Evolutionary conservation across 768 basidiomycete genomes (phyloP), one percentile per base, ranked within the genome.

Genomic region (Trametes coccinea): DNA sequence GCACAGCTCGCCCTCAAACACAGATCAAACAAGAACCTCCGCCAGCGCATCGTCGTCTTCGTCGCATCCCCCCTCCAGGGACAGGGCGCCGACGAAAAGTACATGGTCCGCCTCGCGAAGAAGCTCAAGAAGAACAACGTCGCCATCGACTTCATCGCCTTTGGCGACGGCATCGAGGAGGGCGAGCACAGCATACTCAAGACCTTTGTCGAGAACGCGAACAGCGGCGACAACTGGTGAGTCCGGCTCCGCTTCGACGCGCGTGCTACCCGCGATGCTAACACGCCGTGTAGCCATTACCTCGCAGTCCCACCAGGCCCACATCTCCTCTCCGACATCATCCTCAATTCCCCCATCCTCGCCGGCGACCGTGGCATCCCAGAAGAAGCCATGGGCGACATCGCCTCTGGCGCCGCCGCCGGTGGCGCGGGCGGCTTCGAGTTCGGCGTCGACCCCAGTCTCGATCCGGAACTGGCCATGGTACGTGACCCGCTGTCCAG

Each of bases 51-150:
- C 68, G 86, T 99, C 71, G 91, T 93, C 46, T 97, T 98, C 67
- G 88, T 95, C 56, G 95, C 88, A 14, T 95, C 93, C 3, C 97
- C 97, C 1, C 75, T 95, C n/a, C 80, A 84, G 22, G 88, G 85
- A 33, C 72, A 78, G 33, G 87, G 80, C 7, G 84, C 88, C 10
- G 88, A 92, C 60, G 90, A 93, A 71, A 87, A 89, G 67, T 80
- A 81, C 56, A 88, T 95, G 84, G 79, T 91, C 67, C 89, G 87
- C 72, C 84, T 99, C 39, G 97, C 95, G 9, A 97, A 95, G 81
- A 97, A 94, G 75, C 81, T 99, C 63, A 98, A 98, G 82, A 99
- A 99, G 87, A 98, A 98, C 74, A 99, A 98, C 69, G 94, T 99
- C 45, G 92, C 95, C 1, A 83, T 98, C 29, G 97, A 99, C 74